Conservation (phyloP, 2,329 filamentous ascomycete species). For the Plectosphaerella plurivora region DNA sequence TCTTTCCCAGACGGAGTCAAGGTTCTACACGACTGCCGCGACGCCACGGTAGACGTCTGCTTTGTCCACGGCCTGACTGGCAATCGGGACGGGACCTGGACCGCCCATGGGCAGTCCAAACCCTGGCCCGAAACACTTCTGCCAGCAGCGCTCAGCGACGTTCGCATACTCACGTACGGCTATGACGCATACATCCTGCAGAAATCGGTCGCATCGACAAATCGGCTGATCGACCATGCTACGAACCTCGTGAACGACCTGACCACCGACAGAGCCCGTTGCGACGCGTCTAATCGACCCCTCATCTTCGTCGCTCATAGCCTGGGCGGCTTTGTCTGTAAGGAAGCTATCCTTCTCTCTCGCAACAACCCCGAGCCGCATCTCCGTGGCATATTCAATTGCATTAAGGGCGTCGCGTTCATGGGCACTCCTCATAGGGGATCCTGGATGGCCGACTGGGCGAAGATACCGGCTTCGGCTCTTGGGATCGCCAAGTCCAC, state of each 20-base stretch:
- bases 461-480: too few relatives aligned
- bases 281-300: too few relatives aligned
- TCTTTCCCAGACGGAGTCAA: not conserved
- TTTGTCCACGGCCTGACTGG: conserved; percentile 37
- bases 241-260: not conserved
- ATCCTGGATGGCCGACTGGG: not conserved
- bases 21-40: conserved; percentile 8
- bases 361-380: not conserved
- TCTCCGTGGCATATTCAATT: not conserved
- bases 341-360: too few relatives aligned
- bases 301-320: not conserved
- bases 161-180: conserved; percentile 32
- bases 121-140: conserved; percentile 31
- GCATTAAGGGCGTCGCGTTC: not conserved
- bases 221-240: not conserved
- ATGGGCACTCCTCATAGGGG: not conserved
- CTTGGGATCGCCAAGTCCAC: too few relatives aligned
- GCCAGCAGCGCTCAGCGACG: conserved; percentile 18
- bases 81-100: conserved; percentile 32
- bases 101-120: conserved; percentile 14
- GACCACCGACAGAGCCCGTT: not conserved
- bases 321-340: not conserved
- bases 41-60: conserved; percentile 20
- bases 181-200: conserved; percentile 28
- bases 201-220: not conserved